Base-by-base conservation (phyloP, 768 basidiomycete species). In the Mycena albidolilacea region DNA sequence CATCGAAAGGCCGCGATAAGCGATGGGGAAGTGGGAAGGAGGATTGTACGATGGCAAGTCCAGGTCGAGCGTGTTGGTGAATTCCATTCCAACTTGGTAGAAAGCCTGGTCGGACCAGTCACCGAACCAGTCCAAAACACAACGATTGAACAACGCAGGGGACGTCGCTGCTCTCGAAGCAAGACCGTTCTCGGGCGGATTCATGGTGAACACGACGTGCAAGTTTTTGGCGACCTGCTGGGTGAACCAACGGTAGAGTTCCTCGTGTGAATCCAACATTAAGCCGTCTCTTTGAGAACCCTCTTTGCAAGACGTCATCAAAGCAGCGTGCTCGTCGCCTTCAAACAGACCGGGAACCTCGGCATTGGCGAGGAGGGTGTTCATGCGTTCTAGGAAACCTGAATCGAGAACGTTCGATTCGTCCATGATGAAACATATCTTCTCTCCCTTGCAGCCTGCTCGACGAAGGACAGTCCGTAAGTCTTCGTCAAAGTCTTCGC, bases 271-370 rank as follows among this genome's bases (percentile, higher is more conserved):
- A 83, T 99, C 98, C 10, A 99, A 87, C 96, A 99, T 99, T 39
- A 98, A 85, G 12, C 98, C 98, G 75, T 99, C 98, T 15, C 98
- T 91, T 79, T 98, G 97, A n/a, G 98, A 98, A 7, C 98, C 98
- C 83, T 99, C 98, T 81, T 98, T 98, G 85, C 98, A 99, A 1
- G 98, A 97, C 6, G 98, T 99, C 97, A 99, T 99, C 69, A 99
- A 86, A 63, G 97, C 95, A 21, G 97, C 92, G 80, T 98, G 93
- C 80, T 99, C 98, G 78, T 99, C 98, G n/a, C 98, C 98, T 83
- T 99, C 98, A 80, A 99, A 99, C n/a, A 99, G 88, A 82, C 98
- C 98, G 0, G 98, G 98, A n/a, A 99, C 97, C 82, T 99, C 98
- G n/a, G 98, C 98, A 78, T 99, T 99, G 50, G 98, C 98, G 17